phyloP scores from a whole-genome alignment of 495 filamentous ascomycete genomes.

The Hamigera avellanea region DNA sequence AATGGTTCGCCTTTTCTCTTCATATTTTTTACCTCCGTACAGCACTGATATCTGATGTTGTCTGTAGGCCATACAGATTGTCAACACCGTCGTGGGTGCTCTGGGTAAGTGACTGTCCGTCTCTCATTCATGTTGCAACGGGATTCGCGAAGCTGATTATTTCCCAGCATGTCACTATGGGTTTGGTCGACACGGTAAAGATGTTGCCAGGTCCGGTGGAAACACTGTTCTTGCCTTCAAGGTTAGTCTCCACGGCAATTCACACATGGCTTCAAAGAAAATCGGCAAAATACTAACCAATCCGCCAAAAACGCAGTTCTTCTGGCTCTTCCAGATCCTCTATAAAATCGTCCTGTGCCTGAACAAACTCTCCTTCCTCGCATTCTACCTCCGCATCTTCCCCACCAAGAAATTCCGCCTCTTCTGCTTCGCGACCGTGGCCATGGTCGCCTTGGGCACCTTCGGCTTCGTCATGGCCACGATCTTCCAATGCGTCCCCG shows the following conservation, averaged over 20 bases:
- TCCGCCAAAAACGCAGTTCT: constrained; percentile 15
- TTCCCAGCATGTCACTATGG: constrained; percentile 8
- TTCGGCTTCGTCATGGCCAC: constrained; percentile 20
- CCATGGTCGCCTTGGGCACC: constrained; percentile 6
- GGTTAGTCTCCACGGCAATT: constrained; percentile 1
- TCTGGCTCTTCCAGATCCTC: constrained; percentile 24
- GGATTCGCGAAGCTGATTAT: too few relatives aligned
- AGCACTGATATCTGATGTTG: not conserved
- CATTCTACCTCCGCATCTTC: constrained; percentile 26
- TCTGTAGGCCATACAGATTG: constrained; percentile 6
- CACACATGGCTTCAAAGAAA: not conserved
- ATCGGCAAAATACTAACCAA: not conserved
- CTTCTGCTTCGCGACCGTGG: constrained; percentile 11
- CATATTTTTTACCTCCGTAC: not conserved
- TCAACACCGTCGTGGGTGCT: constrained; percentile 16
- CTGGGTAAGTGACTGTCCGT: constrained; percentile 5
- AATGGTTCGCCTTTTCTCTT: constrained; percentile 4
- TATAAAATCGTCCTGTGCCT: constrained; percentile 25
- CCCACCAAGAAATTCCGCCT: constrained; percentile 14
- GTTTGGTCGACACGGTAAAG: constrained; percentile 9
- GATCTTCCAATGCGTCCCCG: constrained; percentile 32
- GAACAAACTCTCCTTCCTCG: constrained; percentile 23
- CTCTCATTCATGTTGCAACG: too few relatives aligned
- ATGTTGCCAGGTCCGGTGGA: constrained; percentile 6
- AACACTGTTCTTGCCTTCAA: constrained; percentile 6